Evolutionary conservation across 108 stramenopile species (phyloP), one percentile per base, ranked within the genome.

Genomic region (Fragilariopsis cylindrus): DNA sequence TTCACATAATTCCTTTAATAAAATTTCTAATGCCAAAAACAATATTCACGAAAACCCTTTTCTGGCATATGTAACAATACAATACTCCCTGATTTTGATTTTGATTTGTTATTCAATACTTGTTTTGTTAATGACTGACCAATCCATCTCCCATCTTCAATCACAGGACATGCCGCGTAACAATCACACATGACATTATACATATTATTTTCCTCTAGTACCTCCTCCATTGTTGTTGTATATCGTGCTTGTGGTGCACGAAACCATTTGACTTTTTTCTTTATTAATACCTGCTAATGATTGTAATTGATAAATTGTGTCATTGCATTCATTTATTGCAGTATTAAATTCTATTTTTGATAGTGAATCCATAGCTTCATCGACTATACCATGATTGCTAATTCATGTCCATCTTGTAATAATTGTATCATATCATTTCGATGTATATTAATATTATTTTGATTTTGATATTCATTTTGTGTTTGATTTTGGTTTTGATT

Each of bases 61-160:
- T 78, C 77, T 11, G 77, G 77, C 65, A 72, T 78, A 48, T 78
- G 77, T 4, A 78, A 41, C 30, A 78, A 43, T 3, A 72, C 44
- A 45, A 78, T 78, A 4, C 65, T 65, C 18, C 77, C 77, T 19
- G 67, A 19, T 39, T 46, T 15, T 30, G 30, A 30, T 30, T 30
- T 30, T 2, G 1, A 2, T 30, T 30, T 30, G 30, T 30, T 30
- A 2, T 30, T 30, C 30, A 30, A 2, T n/a, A 52, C 63, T 65
- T 78, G 71, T 39, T 67, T 64, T 40, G 16, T 16, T 39, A 78
- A 54, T n/a, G 43, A 50, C 21, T 45, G 30, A 39, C 66, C 77
- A 52, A 78, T 49, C 49, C 49, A 72, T 11, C 3, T 2, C 12
- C 66, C 71, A 65, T 78, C 71, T 65, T 78, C 69, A 9, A 78